Conservation (phyloP, 1,284 basidiomycete species). For the Paramarasmius palmivorus region DNA sequence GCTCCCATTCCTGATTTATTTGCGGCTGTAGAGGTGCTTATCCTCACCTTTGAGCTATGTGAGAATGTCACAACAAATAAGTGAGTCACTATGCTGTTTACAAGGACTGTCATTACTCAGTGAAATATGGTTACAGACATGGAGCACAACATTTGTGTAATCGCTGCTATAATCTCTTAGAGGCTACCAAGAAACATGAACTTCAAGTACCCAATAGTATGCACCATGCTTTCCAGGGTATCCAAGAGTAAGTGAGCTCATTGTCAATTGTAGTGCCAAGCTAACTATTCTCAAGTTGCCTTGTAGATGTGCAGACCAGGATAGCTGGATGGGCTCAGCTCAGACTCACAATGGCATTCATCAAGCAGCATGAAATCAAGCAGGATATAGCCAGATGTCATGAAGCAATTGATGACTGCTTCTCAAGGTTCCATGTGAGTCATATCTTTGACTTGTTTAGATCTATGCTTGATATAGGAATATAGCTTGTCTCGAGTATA, state of each 20-base stretch:
- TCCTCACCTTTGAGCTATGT: slow-evolving; percentile 42
- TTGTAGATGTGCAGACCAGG: slow-evolving; percentile 33
- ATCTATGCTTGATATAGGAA: not conserved
- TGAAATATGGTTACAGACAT: slow-evolving; percentile 23
- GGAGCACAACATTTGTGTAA: slow-evolving; percentile 43
- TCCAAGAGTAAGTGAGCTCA: slow-evolving; percentile 1
- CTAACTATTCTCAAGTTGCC: slow-evolving; percentile 29
- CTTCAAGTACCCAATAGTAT: slow-evolving; percentile 12
- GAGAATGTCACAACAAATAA: slow-evolving; percentile 45
- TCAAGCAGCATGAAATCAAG: slow-evolving; percentile 42
- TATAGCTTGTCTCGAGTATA: slow-evolving; percentile 41
- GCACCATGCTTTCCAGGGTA: slow-evolving; percentile 18
- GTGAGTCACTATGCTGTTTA: slow-evolving; percentile 23
- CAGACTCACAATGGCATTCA: slow-evolving; percentile 37
- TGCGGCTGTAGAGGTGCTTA: slow-evolving; percentile 38
- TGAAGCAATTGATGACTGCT: slow-evolving; percentile 26
- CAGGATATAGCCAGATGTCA: slow-evolving; percentile 42
- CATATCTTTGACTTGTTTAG: slow-evolving; percentile 14
- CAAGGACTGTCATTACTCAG: slow-evolving; percentile 7
- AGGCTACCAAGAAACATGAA: slow-evolving; percentile 27
- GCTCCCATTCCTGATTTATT: slow-evolving; percentile 47
- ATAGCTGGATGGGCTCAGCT: slow-evolving; percentile 42
- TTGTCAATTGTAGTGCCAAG: slow-evolving; percentile 19
- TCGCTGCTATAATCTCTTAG: slow-evolving; percentile 36
- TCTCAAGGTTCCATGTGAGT: slow-evolving; percentile 16